Conservation (phyloP, 1,284 basidiomycete genomes). For the Fomes fomentarius region DNA sequence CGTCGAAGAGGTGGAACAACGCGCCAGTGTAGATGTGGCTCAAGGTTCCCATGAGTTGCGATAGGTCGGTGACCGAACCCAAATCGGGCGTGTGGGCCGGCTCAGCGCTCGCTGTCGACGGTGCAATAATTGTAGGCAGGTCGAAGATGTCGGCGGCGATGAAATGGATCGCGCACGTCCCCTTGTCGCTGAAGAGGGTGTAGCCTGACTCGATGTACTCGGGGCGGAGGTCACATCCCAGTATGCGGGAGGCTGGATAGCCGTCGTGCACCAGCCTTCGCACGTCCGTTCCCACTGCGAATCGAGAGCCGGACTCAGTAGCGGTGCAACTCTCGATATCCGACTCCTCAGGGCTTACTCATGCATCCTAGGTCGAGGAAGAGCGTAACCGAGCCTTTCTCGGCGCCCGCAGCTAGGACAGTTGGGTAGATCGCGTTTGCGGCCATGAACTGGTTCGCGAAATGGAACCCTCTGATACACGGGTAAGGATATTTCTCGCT, state of each 20-base stretch:
- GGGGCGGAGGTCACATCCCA: conserved; percentile 37
- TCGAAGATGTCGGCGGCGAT: conserved; percentile 38
- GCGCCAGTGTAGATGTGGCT: conserved; percentile 37
- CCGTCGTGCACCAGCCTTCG: conserved; percentile 37
- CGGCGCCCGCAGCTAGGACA: conserved; percentile 32
- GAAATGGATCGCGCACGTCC: conserved; percentile 33
- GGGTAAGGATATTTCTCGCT: conserved; percentile 40
- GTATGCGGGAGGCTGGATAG: conserved; percentile 32
- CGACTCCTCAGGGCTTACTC: conserved; percentile 34
- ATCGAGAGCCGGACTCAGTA: neutral
- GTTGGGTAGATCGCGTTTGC: conserved; percentile 31
- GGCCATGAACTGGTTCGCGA: conserved; percentile 35
- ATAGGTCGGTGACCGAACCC: conserved; percentile 18
- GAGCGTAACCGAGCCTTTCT: conserved; percentile 24
- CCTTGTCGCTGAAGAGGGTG: conserved; percentile 31
- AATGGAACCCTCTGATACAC: conserved; percentile 38
- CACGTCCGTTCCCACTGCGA: conserved; percentile 40
- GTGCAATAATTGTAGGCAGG: conserved; percentile 11
- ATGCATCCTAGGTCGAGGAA: conserved; percentile 41
- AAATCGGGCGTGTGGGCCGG: neutral
- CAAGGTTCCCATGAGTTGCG: conserved; percentile 25
- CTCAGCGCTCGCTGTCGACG: neutral
- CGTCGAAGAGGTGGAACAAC: conserved; percentile 42
- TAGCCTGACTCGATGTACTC: conserved; percentile 38
- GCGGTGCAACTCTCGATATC: neutral